Evolutionary conservation across 208 protist genomes (phyloP).

Genomic region (Strigomonas culicis): DNA sequence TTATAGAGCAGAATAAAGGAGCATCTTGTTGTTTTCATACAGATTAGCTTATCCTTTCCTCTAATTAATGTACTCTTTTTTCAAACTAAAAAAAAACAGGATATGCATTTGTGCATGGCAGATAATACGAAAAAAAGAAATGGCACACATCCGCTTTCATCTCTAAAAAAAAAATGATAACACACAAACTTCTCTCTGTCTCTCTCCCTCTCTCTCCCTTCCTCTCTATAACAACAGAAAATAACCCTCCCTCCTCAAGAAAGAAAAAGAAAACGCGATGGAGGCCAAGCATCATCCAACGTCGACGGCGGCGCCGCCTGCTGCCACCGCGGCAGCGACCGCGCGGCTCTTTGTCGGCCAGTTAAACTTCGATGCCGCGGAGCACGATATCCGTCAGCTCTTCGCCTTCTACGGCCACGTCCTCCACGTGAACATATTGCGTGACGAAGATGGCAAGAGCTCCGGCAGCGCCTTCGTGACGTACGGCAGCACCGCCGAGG

Average conservation of each 20-base stretch:
- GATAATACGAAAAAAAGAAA: constrained; percentile 2
- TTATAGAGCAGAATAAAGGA: background rate
- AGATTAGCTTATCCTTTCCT: background rate
- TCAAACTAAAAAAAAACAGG: constrained; percentile 3
- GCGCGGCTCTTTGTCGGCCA: constrained; percentile 6
- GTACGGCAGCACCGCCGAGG: constrained; percentile 60
- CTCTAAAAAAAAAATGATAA: background rate
- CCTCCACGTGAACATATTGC: constrained; percentile 61
- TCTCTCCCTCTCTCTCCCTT: background rate
- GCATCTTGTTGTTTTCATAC: background rate
- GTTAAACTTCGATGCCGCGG: constrained; percentile 43
- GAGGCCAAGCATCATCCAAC: background rate
- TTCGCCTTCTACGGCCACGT: constrained; percentile 35
- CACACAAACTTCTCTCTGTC: background rate
- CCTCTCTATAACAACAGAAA: background rate
- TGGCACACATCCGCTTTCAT: background rate
- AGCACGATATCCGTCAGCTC: constrained; percentile 35
- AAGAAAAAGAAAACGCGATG: background rate
- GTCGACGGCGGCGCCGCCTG: background rate
- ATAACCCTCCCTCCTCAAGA: background rate
- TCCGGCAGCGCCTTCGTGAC: constrained; percentile 67
- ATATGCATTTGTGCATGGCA: background rate
- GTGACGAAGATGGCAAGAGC: constrained; percentile 46
- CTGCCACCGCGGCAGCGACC: constrained; percentile 22
- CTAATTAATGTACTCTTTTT: background rate